These are phyloP conservation scores for Amanita rimosa DNA, from an alignment of 768 basidiomycete genomes.

Conservation along the genomic window DNA sequence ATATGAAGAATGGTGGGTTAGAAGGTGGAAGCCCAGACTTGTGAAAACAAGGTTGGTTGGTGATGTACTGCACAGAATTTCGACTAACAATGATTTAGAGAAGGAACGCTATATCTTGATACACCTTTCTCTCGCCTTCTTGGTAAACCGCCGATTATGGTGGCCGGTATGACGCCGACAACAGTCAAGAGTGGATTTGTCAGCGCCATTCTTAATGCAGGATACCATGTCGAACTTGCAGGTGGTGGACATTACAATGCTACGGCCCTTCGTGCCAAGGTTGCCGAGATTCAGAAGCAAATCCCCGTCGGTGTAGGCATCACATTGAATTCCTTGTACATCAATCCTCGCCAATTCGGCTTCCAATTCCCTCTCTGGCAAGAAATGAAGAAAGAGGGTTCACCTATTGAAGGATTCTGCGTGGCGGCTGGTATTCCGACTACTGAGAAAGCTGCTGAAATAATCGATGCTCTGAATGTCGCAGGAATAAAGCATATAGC, in stretches of 20 bases:
- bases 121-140: slow-evolving; percentile 94
- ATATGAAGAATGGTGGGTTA: slow-evolving; percentile 85
- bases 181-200: slow-evolving; percentile 96
- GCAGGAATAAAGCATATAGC: slow-evolving; percentile 94
- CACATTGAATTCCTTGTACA: slow-evolving; percentile 92
- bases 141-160: slow-evolving; percentile 98
- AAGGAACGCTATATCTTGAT: slow-evolving; percentile 87
- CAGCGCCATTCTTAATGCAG: slow-evolving; percentile 83
- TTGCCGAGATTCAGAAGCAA: slow-evolving; percentile 81
- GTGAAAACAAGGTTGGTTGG: slow-evolving; percentile 76
- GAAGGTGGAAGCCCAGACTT: slow-evolving; percentile 74
- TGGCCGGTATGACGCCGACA: slow-evolving; percentile 97
- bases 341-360: slow-evolving; percentile 93
- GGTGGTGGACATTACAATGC: slow-evolving; percentile 97
- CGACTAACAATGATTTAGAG: slow-evolving; percentile 31
- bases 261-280: slow-evolving; percentile 77
- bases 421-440: slow-evolving; percentile 96
- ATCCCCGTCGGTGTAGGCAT: slow-evolving; percentile 86
- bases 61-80: slow-evolving; percentile 8
- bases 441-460: slow-evolving; percentile 95
- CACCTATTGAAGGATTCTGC: slow-evolving; percentile 98
- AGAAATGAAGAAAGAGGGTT: slow-evolving; percentile 90
- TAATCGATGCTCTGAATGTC: slow-evolving; percentile 70
- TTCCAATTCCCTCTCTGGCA: slow-evolving; percentile 99
- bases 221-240: slow-evolving; percentile 94